Conservation (phyloP, 495 filamentous ascomycete species). For the Tetracladium marchalianum region DNA sequence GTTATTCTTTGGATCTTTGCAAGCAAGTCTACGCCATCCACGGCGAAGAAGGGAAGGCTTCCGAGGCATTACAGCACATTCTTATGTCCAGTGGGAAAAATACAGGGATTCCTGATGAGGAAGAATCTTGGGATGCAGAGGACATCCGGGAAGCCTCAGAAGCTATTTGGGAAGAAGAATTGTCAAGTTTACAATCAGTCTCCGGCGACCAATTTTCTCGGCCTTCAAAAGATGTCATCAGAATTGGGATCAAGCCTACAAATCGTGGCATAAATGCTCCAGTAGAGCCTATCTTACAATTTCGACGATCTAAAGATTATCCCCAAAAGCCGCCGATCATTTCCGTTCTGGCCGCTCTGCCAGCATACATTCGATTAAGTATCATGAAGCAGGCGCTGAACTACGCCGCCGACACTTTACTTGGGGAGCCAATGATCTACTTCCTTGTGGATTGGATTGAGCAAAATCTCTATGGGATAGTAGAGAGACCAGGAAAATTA, state of each 20-base stretch:
- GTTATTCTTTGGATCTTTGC: conserved; percentile 79
- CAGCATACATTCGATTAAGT: conserved; percentile 86
- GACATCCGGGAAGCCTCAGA: conserved; percentile 33
- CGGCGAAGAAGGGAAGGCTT: conserved; percentile 70
- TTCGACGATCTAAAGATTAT: conserved; percentile 51
- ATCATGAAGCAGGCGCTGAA: conserved; percentile 68
- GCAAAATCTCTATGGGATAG: conserved; percentile 59
- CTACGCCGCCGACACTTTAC: conserved; percentile 53
- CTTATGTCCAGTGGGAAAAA: conserved; percentile 41
- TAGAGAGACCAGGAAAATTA: conserved; percentile 72
- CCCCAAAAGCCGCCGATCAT: conserved; percentile 69
- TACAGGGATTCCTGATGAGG: background rate
- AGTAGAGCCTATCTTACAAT: conserved; percentile 36
- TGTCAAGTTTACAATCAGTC: conserved; percentile 68
- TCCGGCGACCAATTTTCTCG: conserved; percentile 56
- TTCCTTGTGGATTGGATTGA: conserved; percentile 87
- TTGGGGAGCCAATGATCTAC: conserved; percentile 83
- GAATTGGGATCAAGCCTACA: conserved; percentile 44
- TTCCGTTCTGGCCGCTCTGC: conserved; percentile 56
- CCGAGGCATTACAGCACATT: conserved; percentile 64
- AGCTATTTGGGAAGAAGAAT: conserved; percentile 77
- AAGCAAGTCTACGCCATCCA: conserved; percentile 56
- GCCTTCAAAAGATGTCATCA: conserved; percentile 47
- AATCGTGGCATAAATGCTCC: conserved; percentile 31
- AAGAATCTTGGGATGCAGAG: conserved; percentile 14